Conservation (phyloP, 257 asterid genomes). For the Plantago ovata region DNA sequence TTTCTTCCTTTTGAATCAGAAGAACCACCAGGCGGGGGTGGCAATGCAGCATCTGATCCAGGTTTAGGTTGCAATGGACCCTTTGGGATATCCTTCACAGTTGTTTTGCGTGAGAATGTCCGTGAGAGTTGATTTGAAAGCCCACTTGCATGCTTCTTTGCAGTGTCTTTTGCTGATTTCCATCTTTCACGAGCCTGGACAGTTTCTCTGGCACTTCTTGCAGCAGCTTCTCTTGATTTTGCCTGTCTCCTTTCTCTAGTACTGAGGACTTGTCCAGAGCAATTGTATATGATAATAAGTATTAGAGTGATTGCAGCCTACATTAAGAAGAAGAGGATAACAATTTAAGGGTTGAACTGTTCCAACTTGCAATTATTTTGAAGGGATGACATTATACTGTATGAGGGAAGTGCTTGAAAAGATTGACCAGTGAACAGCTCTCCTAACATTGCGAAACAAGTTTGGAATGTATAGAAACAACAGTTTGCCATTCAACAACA, state of each 20-base stretch:
- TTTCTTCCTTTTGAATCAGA: conserved; percentile 49
- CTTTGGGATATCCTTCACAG: conserved; percentile 38
- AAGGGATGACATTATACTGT: neutral
- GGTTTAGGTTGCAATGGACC: conserved; percentile 54
- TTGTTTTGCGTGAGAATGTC: conserved; percentile 75
- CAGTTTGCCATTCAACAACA: too few species aligned
- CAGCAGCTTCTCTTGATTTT: conserved; percentile 93
- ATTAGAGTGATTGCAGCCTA: conserved; percentile 78
- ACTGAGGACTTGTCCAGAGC: conserved; percentile 87
- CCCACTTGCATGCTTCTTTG: conserved; percentile 59
- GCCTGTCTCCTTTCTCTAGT: conserved; percentile 76
- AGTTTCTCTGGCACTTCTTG: conserved; percentile 82
- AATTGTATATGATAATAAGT: conserved; percentile 86
- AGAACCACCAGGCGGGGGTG: conserved; percentile 48
- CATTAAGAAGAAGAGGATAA: conserved; percentile 4
- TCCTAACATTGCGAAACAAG: too few species aligned
- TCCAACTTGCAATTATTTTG: neutral
- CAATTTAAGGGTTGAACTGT: neutral
- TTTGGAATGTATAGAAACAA: too few species aligned
- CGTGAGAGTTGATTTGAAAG: conserved; percentile 59
- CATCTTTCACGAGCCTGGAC: conserved; percentile 82
- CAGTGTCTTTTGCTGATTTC: conserved; percentile 86
- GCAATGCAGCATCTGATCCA: conserved; percentile 67
- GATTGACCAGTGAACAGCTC: neutral
- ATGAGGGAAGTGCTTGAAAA: neutral